Evolutionary conservation across 1,139 yeast species (phyloP), one percentile per base, ranked within the genome.

Genomic region (Saccharomycopsis crataegensis): DNA sequence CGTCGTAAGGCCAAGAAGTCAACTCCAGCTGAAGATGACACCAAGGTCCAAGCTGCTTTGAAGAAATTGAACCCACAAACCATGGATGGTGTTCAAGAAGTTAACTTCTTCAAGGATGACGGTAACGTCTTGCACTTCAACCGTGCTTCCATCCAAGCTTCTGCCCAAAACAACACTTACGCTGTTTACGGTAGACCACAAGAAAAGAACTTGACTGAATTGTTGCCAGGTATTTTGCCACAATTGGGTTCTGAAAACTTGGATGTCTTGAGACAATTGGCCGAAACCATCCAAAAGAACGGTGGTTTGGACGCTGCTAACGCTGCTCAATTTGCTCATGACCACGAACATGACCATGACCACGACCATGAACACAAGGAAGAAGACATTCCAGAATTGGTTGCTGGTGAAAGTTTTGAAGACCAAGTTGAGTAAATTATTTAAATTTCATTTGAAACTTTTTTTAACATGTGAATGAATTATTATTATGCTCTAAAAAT

Each of bases 201-300:
- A 74, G 95, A 88, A 76, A 91, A 90, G 83, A 82, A 83, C 64
- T 82, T 93, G 66, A 86, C 94, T 64, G 96, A 91, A 69, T 83
- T 93, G 76, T 83, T 93, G 67, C 99, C 98, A 67, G 88, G 83
- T 73, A 89, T 93, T 73, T 83, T 93, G 70, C 93, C 96, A 65
- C 96, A 93, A 78, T 81, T 93, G 75, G 97, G 98, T 67, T 89
- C 96, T 64, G 98, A 93, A 75, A 88, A 94, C 75, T 82, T 90
- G 71, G 89, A 86, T 69, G 84, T 89, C 73, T 81, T 93, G 73
- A 83, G 89, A 70, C 82, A 86, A 76, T 79, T 93, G 72, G 96
- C 97, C 61, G 90, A 87, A 73, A 91, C 87, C 72, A 77, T 88
- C 73, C 91, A 86, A 76, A 70, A 72, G 58, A 78, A 75, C 65